These are phyloP conservation scores for Macrotyloma uniflorum DNA, from an alignment of 306 rosid species.

Conservation along the genomic window DNA sequence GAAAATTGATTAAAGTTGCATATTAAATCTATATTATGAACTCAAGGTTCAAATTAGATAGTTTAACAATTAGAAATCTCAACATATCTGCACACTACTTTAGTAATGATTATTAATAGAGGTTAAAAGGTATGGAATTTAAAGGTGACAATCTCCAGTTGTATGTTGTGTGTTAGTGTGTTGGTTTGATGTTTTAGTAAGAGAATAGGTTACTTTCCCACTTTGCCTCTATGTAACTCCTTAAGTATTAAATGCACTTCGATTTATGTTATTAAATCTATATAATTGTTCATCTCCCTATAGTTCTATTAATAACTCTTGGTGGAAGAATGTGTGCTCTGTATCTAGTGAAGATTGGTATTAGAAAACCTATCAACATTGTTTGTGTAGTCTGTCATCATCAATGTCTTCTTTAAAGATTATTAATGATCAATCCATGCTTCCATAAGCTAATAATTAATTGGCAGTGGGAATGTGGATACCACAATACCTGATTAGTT, in stretches of 20 bases:
- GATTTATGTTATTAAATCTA: conserved; percentile 3
- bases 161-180: conserved; percentile 17
- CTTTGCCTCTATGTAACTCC: not conserved
- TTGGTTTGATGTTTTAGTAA: conserved; percentile 26
- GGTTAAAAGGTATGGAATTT: conserved; percentile 2
- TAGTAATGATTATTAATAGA: conserved; percentile 1
- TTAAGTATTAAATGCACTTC: conserved; percentile 23
- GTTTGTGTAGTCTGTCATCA: conserved; percentile 26
- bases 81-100: conserved; percentile 2
- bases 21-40: not conserved
- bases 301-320: conserved; percentile 16
- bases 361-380: conserved; percentile 5
- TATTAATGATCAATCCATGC: conserved; percentile 29
- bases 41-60: conserved; percentile 24
- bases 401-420: not conserved
- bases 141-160: not conserved
- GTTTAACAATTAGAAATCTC: not conserved
- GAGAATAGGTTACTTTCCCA: not conserved
- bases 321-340: not conserved
- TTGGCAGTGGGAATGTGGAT: not conserved
- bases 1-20: not conserved
- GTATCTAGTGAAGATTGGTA: not conserved
- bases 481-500: conserved; percentile 3
- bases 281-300: not conserved
- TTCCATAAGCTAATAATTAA: conserved; percentile 30